A percentile compares a stretch with the other conserved stretches of the same genome.
phyloP scores from a whole-genome alignment of 441 rosid species.

The Populus tomentosa region DNA sequence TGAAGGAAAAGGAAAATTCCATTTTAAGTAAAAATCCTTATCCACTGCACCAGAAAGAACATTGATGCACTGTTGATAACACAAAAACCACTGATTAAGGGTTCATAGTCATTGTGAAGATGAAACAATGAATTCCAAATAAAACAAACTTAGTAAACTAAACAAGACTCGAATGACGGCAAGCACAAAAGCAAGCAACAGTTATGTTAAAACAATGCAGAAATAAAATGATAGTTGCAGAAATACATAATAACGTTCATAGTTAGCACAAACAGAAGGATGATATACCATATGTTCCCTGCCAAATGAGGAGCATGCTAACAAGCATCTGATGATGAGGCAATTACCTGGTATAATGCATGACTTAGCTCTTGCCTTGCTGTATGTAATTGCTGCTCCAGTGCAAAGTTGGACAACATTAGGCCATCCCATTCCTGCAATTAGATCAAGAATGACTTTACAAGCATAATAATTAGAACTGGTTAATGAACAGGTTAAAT shows the following conservation, averaged over 20 bases:
- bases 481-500: neutral
- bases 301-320: neutral
- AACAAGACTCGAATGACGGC: neutral
- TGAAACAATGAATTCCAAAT: neutral
- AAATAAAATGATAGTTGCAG: neutral
- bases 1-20: neutral
- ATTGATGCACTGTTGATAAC: neutral
- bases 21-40: neutral
- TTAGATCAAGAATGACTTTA: slow-evolving; percentile 12
- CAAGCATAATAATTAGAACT: neutral
- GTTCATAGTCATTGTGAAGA: neutral
- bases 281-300: neutral
- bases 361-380: slow-evolving; percentile 99
- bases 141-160: neutral
- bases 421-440: slow-evolving; percentile 98
- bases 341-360: slow-evolving; percentile 88
- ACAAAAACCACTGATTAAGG: neutral
- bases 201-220: neutral
- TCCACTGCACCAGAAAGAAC: neutral
- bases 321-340: neutral
- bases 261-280: neutral
- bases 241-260: neutral
- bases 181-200: neutral
- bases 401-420: slow-evolving; percentile 90
- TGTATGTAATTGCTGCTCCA: slow-evolving; percentile 94